Evolutionary conservation across 2,329 filamentous ascomycete species (phyloP).

Genomic region (Pseudopyricularia javanii): DNA sequence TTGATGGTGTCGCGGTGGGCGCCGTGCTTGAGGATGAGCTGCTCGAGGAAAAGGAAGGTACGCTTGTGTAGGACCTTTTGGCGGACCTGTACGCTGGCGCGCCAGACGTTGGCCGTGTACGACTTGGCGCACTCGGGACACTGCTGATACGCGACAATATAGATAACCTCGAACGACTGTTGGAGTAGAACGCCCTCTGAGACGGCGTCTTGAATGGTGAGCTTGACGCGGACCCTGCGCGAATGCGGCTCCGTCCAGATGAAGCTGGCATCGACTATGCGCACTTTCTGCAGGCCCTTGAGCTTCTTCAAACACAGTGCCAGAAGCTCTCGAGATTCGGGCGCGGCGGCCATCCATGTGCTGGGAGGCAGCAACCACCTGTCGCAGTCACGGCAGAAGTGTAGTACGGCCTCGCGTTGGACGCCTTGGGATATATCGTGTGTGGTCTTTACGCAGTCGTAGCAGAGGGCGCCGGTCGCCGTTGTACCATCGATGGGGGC

Average conservation of each 20-base stretch:
- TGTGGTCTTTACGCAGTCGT: slow-evolving; percentile 90
- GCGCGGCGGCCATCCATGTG: slow-evolving; percentile 74
- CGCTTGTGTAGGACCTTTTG: slow-evolving; percentile 93
- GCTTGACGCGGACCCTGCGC: slow-evolving; percentile 81
- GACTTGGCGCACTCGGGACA: slow-evolving; percentile 93
- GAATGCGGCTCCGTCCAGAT: slow-evolving; percentile 99
- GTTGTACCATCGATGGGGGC: slow-evolving; percentile 88
- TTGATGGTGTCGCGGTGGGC: slow-evolving; percentile 92
- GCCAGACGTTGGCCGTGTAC: slow-evolving; percentile 93
- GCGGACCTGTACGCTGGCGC: slow-evolving; percentile 83
- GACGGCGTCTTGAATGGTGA: slow-evolving; percentile 71
- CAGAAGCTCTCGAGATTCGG: slow-evolving; percentile 83
- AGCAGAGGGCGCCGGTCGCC: slow-evolving; percentile 77
- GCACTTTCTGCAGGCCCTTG: slow-evolving; percentile 73
- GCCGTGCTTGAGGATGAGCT: slow-evolving; percentile 87
- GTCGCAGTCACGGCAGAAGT: slow-evolving; percentile 91
- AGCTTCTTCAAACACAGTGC: slow-evolving; percentile 85
- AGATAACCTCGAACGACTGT: slow-evolving; percentile 91
- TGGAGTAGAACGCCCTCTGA: slow-evolving; percentile 61
- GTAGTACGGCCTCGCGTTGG: slow-evolving; percentile 77
- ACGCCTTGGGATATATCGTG: slow-evolving; percentile 88
- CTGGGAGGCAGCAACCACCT: slow-evolving; percentile 79
- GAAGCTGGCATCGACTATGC: slow-evolving; percentile 91
- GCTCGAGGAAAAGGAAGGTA: slow-evolving; percentile 60
- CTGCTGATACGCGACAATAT: slow-evolving; percentile 81